Evolutionary conservation across 1,284 basidiomycete genomes (phyloP), one percentile per base, ranked within the genome.

Genomic region (Cystobasidium pallidum): DNA sequence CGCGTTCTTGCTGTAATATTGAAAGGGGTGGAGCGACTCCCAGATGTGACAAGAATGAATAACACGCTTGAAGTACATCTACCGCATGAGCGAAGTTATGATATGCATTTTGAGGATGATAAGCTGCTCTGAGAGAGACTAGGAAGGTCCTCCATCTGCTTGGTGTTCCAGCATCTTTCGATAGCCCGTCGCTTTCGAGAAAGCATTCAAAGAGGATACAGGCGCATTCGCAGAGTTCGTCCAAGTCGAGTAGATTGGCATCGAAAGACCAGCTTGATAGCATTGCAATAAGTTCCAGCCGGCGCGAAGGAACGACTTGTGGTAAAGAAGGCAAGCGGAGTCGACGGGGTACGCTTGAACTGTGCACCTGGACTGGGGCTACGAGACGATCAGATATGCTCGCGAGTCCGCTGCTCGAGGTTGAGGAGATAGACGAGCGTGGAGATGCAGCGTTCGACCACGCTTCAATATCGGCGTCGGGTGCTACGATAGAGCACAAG

Each of bases 61-160:
- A 92, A 1, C 88, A 88, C 0, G 94, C 93, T 80, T 97, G 94
- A 26, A 96, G 86, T 13, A 97, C 94, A 80, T 97, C 94, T 55
- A 95, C 84, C 0, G 93, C 94, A 81, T 97, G 94, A 72, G 92
- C 88, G 79, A 94, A 96, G 79, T 97, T 97, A 77, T 97, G 94
- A 81, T 97, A 97, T 17, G 90, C 89, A 82, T 96, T 96, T 66
- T 89, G 88, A 57, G 86, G 85, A 75, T 93, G 89, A 80, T 97
- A 97, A 68, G 94, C 89, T 41, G 87, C 87, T 36, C 89, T 87
- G 15, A 96, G 86, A 75, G 94, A 91, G 75, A 88, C 87, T 34
- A 95, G 84, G 78, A 94, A 89, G 4, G 86, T 82, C 30, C 87
- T 86, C 75, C 94, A 85, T 82, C 88, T 88, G 75, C 85, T 82